A percentile compares a stretch with the other conserved stretches of the same genome.
Evolutionary conservation across 2,329 filamentous ascomycete species (phyloP).

Genomic region (Aspergillus niger): DNA sequence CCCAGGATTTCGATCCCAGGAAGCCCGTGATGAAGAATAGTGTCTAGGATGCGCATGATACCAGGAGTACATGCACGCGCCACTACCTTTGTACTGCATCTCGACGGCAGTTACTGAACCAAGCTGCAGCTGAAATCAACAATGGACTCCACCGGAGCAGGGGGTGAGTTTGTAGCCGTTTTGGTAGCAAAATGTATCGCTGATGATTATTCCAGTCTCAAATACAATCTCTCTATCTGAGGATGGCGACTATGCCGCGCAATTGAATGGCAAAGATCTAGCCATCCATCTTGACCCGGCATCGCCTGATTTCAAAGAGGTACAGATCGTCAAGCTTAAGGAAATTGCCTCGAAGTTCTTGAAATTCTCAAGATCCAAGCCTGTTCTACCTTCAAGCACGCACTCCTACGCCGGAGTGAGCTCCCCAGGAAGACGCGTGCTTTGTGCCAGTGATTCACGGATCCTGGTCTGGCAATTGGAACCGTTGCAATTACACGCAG

Average conservation of each 20-base stretch:
- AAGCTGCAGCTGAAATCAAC: constrained; percentile 15
- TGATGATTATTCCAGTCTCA: constrained; percentile 8
- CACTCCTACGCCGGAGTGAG: constrained; percentile 5
- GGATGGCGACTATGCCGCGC: constrained; percentile 32
- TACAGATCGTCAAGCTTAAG: constrained; percentile 35
- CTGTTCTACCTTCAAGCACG: neutral
- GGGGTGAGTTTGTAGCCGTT: constrained; percentile 23
- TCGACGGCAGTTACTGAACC: constrained; percentile 2
- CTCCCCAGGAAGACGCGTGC: constrained; percentile 32
- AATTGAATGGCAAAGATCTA: constrained; percentile 36
- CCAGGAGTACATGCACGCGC: neutral
- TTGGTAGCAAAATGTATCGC: neutral
- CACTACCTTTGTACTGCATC: neutral
- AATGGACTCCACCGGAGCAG: constrained; percentile 33
- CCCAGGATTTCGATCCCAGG: neutral
- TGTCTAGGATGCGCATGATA: constrained; percentile 1
- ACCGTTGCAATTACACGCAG: constrained; percentile 40
- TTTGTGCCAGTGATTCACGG: constrained; percentile 37
- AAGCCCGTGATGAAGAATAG: neutral
- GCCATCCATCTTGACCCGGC: constrained; percentile 33
- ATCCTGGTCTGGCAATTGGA: constrained; percentile 41
- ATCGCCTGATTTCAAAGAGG: constrained; percentile 33
- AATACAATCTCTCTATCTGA: constrained; percentile 32
- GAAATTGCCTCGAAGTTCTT: constrained; percentile 35
- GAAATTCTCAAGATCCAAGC: constrained; percentile 29